Base-by-base conservation (phyloP, 345 rosid genomes). In the Populus tremula region DNA sequence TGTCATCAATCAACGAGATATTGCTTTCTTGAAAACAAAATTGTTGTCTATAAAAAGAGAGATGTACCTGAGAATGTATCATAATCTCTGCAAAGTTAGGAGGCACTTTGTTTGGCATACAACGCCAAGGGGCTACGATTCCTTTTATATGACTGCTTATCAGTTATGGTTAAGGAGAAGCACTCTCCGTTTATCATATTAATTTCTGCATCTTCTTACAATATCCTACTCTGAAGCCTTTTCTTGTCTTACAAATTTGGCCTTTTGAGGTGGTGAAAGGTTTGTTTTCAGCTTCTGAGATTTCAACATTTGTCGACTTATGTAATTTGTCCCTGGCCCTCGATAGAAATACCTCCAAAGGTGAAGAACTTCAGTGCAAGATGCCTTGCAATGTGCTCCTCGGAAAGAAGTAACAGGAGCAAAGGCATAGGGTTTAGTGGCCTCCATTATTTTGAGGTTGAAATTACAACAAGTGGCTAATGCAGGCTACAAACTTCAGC, bases 141-240 rank as follows among this genome's bases (percentile, higher is more conserved):
- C 89, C 50, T 83, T 88, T 56, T 70, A 86, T 73, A 88, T 88
- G 90, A 88, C 84, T 77, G 86, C 85, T 41, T 86, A 83, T 81
- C 90, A 86, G 72, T 78, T 88, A 67, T 88, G 89, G 89, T 78
- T 81, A 4, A 77, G 80, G 72, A 84, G 85, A 78, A 80, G 76
- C 21, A 62, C 76, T 56, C 78, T 79, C 49, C 85, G 81, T n/a
- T 68, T 66, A 33, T 25, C 53, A 4, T 35, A 36, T 17, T 67
- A 18, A 67, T 43, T 7, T 6, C 45, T 36, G 5, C 29, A 38
- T 33, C 49, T 54, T 72, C 0, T 25, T 21, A 14, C 36, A 14
- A 31, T 65, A 31, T 16, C 41, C 59, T 53, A 6, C 23, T 53
- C 59, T 53, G 23, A 53, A 18, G 23, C 23, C 9, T 20, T 5